These are phyloP conservation scores for Avena atlantica DNA, from an alignment of 176 grass and related monocot species.

Conservation along the genomic window DNA sequence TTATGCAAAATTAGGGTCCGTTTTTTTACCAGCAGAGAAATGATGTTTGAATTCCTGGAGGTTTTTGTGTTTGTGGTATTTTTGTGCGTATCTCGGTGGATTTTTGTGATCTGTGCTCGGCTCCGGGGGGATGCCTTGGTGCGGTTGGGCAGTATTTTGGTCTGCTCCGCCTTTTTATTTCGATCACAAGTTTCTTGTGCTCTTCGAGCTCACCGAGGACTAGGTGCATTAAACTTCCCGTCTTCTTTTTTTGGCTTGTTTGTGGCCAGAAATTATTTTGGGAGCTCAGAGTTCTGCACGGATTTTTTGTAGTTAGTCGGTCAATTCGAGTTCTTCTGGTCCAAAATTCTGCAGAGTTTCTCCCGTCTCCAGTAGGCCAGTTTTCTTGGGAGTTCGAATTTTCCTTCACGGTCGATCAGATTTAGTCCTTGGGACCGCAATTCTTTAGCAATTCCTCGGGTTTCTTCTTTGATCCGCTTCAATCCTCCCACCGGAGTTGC, in stretches of 20 bases:
- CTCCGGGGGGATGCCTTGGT: background rate
- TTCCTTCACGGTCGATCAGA: background rate
- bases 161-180: slow-evolving; percentile 49
- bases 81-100: slow-evolving; percentile 13
- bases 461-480: slow-evolving; percentile 46
- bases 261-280: slow-evolving; percentile 20
- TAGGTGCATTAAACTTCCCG: slow-evolving; percentile 9
- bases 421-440: background rate
- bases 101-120: slow-evolving; percentile 34
- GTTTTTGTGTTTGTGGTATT: background rate
- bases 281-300: slow-evolving; percentile 14
- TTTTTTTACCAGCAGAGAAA: background rate
- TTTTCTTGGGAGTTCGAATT: slow-evolving; percentile 30
- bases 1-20: background rate
- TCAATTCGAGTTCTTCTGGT: slow-evolving; percentile 19
- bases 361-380: slow-evolving; percentile 4
- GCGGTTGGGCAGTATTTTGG: slow-evolving; percentile 46
- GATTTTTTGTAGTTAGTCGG: slow-evolving; percentile 9
- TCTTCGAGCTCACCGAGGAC: slow-evolving; percentile 35
- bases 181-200: slow-evolving; percentile 63
- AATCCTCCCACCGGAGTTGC: slow-evolving; percentile 28
- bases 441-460: slow-evolving; percentile 1
- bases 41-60: slow-evolving; percentile 11
- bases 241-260: slow-evolving; percentile 3
- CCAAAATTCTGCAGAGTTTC: slow-evolving; percentile 3